A percentile compares a stretch with the other conserved stretches of the same genome.
Conservation (phyloP, 257 asterid species). For the Penstemon eatonii region DNA sequence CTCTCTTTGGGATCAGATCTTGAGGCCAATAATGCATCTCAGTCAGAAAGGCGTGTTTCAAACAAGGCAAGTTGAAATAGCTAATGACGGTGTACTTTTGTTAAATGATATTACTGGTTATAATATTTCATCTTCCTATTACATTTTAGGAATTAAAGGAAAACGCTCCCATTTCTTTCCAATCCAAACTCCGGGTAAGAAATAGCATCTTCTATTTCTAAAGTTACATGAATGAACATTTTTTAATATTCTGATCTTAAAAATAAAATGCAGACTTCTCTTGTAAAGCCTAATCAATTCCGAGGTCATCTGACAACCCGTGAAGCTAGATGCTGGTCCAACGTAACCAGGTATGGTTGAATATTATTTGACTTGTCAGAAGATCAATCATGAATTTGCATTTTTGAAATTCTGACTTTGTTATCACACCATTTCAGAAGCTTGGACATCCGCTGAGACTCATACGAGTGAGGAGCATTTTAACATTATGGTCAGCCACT, state of each 20-base stretch:
- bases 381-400: neutral
- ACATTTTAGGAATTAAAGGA: constrained; percentile 46
- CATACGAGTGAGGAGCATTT: neutral
- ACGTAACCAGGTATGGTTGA: constrained; percentile 49
- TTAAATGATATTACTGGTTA: neutral
- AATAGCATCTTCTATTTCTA: neutral
- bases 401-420: neutral
- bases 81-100: neutral
- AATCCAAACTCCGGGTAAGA: constrained; percentile 55
- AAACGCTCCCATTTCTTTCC: constrained; percentile 45
- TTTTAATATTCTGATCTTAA: constrained; percentile 8
- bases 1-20: constrained; percentile 56
- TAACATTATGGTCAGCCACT: neutral
- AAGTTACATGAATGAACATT: constrained; percentile 6
- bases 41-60: constrained; percentile 29
- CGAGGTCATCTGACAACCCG: constrained; percentile 42
- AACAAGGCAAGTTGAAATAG: constrained; percentile 46
- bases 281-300: constrained; percentile 59
- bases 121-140: neutral
- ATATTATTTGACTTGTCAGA: neutral
- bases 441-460: constrained; percentile 37
- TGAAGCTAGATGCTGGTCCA: constrained; percentile 40
- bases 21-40: constrained; percentile 32
- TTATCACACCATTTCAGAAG: constrained; percentile 31
- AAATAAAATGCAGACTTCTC: constrained; percentile 41